Conservation (phyloP, 805 yeast species). For the Candida vaughaniae region DNA sequence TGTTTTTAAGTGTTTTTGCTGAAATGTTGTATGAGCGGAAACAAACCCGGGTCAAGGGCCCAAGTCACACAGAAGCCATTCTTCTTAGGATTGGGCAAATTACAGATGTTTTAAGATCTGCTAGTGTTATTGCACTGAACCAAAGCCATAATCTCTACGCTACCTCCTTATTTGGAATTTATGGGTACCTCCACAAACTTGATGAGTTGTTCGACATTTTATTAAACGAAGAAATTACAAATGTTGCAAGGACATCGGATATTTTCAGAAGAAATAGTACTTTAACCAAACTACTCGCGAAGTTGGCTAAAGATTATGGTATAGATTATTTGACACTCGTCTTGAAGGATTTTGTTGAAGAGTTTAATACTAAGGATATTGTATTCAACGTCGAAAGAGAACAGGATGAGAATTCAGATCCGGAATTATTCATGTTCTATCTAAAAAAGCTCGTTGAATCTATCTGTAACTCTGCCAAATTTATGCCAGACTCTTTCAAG, state of each 20-base stretch:
- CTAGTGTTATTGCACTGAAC: conserved; percentile 63
- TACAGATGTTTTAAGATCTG: conserved; percentile 47
- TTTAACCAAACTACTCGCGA: conserved; percentile 72
- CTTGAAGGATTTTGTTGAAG: conserved; percentile 56
- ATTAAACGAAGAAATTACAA: conserved; percentile 60
- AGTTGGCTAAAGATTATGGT: conserved; percentile 71
- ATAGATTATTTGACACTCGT: conserved; percentile 52
- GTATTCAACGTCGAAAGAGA: conserved; percentile 65
- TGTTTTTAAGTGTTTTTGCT: conserved; percentile 76
- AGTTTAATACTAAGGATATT: conserved; percentile 47
- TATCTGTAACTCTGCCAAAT: conserved; percentile 52
- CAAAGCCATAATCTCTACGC: conserved; percentile 72
- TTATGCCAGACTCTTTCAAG: conserved; percentile 70
- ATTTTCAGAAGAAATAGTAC: conserved; percentile 79
- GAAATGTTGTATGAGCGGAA: conserved; percentile 51
- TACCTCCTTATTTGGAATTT: conserved; percentile 57
- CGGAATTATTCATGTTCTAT: conserved; percentile 52
- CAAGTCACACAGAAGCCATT: conserved; percentile 26
- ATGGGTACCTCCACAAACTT: conserved; percentile 35
- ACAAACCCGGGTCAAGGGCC: conserved; percentile 17
- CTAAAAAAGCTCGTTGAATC: conserved; percentile 56
- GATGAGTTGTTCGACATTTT: conserved; percentile 53
- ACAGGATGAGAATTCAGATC: conserved; percentile 20
- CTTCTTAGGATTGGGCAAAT: conserved; percentile 31
- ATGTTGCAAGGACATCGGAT: conserved; percentile 63